Evolutionary conservation across 2,329 filamentous ascomycete species (phyloP).

Genomic region (Diplocarpon mali): DNA sequence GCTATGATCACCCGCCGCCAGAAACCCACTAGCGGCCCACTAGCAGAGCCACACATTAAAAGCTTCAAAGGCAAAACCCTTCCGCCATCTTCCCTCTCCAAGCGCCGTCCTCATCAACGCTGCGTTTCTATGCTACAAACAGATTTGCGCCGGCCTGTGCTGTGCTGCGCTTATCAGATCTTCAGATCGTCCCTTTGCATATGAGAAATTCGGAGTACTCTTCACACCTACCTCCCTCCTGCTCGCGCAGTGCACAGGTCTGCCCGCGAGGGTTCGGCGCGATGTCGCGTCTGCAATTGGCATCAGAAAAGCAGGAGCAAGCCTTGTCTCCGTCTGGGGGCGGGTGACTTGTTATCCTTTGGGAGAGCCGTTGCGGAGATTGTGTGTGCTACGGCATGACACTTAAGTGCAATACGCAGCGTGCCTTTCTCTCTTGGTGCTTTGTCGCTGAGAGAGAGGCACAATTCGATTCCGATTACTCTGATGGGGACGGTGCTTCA

Average conservation of each 20-base stretch:
- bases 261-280: conserved; percentile 83
- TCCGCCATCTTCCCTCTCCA: conserved; percentile 34
- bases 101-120: conserved; percentile 82
- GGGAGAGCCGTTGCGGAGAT: conserved; percentile 93
- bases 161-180: conserved; percentile 19
- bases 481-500: conserved; percentile 28
- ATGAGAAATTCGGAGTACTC: conserved; percentile 99
- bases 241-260: conserved; percentile 35
- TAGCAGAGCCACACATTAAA: not conserved
- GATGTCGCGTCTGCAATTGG: conserved; percentile 72
- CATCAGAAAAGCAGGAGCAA: conserved; percentile 78
- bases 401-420: conserved; percentile 97
- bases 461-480: conserved; percentile 32
- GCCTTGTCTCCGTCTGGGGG: conserved; percentile 23
- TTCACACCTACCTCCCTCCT: conserved; percentile 46
- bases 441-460: conserved; percentile 16
- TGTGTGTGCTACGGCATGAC: conserved; percentile 55
- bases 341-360: conserved; percentile 48
- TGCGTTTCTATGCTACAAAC: conserved; percentile 93
- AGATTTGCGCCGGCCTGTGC: conserved; percentile 33
- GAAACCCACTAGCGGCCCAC: too few relatives aligned
- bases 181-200: conserved; percentile 41
- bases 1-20: not conserved
- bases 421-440: conserved; percentile 36
- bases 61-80: not conserved